Conservation (phyloP, 257 asterid species). For the Fraxinus excelsior region DNA sequence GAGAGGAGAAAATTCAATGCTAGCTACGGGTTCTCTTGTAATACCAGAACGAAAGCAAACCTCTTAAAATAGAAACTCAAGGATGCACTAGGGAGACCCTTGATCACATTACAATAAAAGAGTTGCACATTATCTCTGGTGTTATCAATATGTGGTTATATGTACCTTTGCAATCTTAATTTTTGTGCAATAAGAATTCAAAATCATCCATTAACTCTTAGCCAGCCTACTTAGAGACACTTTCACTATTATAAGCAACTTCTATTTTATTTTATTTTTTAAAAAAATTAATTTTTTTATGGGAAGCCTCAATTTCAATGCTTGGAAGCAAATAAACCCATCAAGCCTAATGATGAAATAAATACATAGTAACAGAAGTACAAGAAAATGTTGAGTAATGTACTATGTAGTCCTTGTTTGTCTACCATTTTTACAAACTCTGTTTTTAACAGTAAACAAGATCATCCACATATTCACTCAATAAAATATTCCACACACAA, state of each 20-base stretch:
- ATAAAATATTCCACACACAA: too few species aligned
- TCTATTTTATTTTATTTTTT: too few species aligned
- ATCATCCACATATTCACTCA: too few species aligned
- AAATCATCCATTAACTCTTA: background rate
- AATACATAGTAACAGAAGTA: background rate
- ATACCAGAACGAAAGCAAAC: background rate
- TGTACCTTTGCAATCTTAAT: background rate
- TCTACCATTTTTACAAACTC: too few species aligned
- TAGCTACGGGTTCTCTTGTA: background rate
- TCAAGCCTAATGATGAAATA: background rate
- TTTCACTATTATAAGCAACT: background rate
- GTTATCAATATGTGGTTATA: background rate
- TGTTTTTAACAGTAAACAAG: too few species aligned
- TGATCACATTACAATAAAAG: background rate
- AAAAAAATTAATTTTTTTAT: too few species aligned
- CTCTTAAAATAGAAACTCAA: background rate
- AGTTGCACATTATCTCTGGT: background rate
- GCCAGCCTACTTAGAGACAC: background rate
- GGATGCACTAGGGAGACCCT: slow-evolving; percentile 1
- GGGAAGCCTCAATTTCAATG: background rate
- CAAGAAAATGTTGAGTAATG: background rate
- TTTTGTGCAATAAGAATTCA: background rate
- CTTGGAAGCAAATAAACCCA: background rate
- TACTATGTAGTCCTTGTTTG: too few species aligned
- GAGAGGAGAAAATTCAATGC: background rate